Evolutionary conservation across 345 rosid genomes (phyloP).

Genomic region (Brassica incana): DNA sequence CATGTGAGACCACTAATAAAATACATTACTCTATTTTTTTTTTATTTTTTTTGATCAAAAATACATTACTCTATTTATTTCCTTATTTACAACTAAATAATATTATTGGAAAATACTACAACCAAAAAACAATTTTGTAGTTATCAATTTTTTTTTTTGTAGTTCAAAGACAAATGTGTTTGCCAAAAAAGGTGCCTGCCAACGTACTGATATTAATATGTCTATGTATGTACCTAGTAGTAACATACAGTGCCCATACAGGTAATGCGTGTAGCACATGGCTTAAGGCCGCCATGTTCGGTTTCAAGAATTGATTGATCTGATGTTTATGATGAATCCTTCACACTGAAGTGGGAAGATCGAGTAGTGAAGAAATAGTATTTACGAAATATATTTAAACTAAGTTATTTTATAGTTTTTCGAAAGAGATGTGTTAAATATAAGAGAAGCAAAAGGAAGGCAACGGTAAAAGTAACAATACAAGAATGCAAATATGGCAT

Average conservation of each 20-base stretch:
- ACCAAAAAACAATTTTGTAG: neutral
- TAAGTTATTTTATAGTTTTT: neutral
- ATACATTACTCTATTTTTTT: neutral
- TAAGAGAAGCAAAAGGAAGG: neutral
- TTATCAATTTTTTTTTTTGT: too few relatives aligned
- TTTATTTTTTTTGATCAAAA: too few relatives aligned
- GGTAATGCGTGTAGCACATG: neutral
- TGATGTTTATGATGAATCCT: neutral
- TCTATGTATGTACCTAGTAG: neutral
- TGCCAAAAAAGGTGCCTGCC: neutral
- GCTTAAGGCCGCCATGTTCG: neutral
- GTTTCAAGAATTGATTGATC: neutral
- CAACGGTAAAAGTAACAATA: neutral
- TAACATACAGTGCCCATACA: neutral
- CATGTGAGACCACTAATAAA: conserved; percentile 20
- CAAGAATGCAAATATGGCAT: neutral
- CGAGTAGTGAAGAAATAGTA: neutral
- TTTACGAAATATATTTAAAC: neutral
- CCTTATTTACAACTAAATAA: neutral
- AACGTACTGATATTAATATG: neutral
- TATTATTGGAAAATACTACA: neutral
- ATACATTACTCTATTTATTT: neutral
- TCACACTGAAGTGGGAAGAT: neutral
- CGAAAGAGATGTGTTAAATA: neutral
- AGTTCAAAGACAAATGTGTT: neutral